Conservation (phyloP, 2,329 filamentous ascomycete species). For the Fusarium miscanthi region DNA sequence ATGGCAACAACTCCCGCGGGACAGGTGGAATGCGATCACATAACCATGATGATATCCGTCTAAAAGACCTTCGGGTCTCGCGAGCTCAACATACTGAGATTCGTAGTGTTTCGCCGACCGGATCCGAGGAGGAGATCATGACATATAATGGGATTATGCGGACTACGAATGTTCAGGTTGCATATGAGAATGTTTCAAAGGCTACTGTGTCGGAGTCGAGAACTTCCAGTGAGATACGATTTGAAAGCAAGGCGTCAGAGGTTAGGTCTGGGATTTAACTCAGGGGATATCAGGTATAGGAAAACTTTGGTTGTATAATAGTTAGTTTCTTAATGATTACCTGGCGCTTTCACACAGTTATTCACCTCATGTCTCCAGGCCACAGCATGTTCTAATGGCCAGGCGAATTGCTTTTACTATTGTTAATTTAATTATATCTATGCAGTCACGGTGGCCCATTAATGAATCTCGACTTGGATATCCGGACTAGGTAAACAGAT, state of each 20-base stretch:
- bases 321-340: not conserved
- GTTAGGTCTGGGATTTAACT: conserved; percentile 5
- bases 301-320: not conserved
- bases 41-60: conserved; percentile 28
- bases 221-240: conserved; percentile 27
- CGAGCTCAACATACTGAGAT: conserved; percentile 49
- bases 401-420: rapidly evolving
- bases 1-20: conserved; percentile 32
- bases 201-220: conserved; percentile 9
- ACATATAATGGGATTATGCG: conserved; percentile 54
- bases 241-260: conserved; percentile 18
- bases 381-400: not conserved
- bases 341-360: not conserved
- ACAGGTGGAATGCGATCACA: conserved; percentile 28
- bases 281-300: too few species aligned
- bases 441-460: rapidly evolving
- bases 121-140: conserved; percentile 55
- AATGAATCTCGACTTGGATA: too few species aligned
- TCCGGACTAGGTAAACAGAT: not conserved
- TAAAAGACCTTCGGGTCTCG: conserved; percentile 35
- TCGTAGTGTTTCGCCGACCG: conserved; percentile 48
- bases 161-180: conserved; percentile 48
- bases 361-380: rapidly evolving
- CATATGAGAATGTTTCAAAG: conserved; percentile 37
- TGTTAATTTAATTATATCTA: rapidly evolving